A percentile compares a stretch with the other conserved stretches of the same genome.
Evolutionary conservation across 177 flowering plant genomes (phyloP).

Genomic region (Vitis hybrid): DNA sequence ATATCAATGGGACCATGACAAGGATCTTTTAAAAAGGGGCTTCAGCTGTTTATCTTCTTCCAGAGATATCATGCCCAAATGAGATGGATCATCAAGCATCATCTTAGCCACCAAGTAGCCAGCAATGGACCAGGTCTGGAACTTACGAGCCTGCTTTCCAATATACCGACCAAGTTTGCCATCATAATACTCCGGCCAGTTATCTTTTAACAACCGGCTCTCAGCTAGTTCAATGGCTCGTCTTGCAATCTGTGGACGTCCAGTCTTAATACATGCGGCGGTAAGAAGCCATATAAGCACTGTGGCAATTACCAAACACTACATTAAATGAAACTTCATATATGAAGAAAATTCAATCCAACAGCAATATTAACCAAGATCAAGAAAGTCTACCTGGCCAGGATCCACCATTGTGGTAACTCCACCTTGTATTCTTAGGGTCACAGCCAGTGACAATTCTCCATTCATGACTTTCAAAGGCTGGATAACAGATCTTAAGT

Average conservation of each 20-base stretch:
- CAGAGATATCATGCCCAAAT: constrained; percentile 51
- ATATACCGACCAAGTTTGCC: constrained; percentile 61
- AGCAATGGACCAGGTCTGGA: constrained; percentile 73
- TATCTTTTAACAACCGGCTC: constrained; percentile 45
- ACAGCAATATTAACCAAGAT: background rate
- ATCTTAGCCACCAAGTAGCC: constrained; percentile 72
- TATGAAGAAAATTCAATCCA: no score
- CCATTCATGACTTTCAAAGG: constrained; percentile 73
- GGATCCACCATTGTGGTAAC: constrained; percentile 81
- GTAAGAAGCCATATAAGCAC: constrained; percentile 73
- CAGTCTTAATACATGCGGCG: constrained; percentile 67
- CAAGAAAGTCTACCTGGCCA: constrained; percentile 59
- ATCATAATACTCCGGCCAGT: constrained; percentile 76
- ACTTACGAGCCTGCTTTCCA: constrained; percentile 68
- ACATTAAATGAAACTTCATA: background rate
- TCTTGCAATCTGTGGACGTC: constrained; percentile 60
- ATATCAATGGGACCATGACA: constrained; percentile 46
- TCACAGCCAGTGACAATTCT: constrained; percentile 71
- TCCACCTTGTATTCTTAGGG: constrained; percentile 81
- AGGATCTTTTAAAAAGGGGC: constrained; percentile 49
- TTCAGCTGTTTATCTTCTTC: constrained; percentile 63
- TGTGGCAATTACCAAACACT: constrained; percentile 23
- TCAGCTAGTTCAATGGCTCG: constrained; percentile 67
- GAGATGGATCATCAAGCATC: constrained; percentile 74
- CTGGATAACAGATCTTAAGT: constrained; percentile 65